phyloP scores from a whole-genome alignment of 345 rosid genomes.

The Salix brachista region DNA sequence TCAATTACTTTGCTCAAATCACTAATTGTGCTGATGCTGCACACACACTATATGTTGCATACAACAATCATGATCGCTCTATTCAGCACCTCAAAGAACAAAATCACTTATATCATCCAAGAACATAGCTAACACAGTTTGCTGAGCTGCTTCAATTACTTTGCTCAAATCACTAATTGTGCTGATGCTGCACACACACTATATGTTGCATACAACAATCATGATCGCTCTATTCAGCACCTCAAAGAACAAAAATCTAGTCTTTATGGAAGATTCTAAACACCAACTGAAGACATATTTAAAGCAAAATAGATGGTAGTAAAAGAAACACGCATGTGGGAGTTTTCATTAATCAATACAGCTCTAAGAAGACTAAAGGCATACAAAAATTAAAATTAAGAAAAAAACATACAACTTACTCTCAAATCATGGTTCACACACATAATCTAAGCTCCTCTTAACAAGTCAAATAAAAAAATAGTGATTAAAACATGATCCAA shows the following conservation, averaged over 20 bases:
- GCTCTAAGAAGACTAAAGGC: neutral
- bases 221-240: neutral
- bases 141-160: neutral
- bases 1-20: neutral
- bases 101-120: too few species aligned
- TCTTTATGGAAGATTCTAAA: too few species aligned
- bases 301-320: too few species aligned
- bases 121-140: neutral
- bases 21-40: neutral
- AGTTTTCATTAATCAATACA: too few species aligned
- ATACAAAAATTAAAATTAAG: neutral
- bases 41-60: neutral
- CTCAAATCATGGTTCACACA: neutral
- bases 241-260: neutral
- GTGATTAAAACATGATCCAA: slow-evolving; percentile 7
- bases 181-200: neutral
- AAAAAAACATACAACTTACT: neutral
- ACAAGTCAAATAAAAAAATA: neutral
- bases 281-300: too few species aligned
- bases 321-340: too few species aligned
- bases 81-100: neutral
- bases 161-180: neutral
- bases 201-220: neutral
- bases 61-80: too few species aligned
- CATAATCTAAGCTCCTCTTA: neutral